phyloP scores from a whole-genome alignment of 176 grass and related monocot species.

The sorghum (Sorghum bicolor) region DNA sequence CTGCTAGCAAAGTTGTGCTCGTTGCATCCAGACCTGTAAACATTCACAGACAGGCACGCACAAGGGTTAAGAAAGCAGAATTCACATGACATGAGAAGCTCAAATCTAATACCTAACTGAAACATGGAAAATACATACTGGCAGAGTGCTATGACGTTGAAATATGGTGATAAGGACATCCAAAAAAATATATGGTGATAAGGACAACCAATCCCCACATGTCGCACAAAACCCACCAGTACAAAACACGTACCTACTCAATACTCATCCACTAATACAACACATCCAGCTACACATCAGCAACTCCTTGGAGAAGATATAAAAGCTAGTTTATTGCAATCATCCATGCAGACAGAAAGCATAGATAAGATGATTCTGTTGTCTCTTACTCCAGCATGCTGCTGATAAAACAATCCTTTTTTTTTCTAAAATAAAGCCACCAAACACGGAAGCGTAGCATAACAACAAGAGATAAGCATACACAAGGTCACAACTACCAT shows the following conservation, averaged over 20 bases:
- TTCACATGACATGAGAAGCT: not conserved
- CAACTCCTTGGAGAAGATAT: not conserved
- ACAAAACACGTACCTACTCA: not conserved
- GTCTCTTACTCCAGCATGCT: not conserved
- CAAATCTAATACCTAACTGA: not conserved
- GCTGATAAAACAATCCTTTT: not conserved
- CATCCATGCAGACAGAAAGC: not conserved
- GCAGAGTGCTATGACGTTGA: not conserved
- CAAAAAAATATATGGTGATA: not conserved
- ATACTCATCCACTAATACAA: not conserved
- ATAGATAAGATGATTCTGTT: not conserved
- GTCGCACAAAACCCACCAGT: not conserved
- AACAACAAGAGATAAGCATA: not conserved
- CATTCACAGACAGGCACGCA: not conserved
- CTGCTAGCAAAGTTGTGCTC: slow-evolving; percentile 99
- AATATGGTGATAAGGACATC: not conserved
- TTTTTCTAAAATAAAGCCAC: not conserved
- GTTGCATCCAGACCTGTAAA: slow-evolving; percentile 84
- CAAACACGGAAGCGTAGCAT: not conserved
- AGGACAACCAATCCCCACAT: not conserved
- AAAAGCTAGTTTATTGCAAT: not conserved
- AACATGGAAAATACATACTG: not conserved
- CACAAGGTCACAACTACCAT: not conserved
- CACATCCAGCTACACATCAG: not conserved
- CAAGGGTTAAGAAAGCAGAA: not conserved